Conservation (phyloP, 1,284 basidiomycete genomes). For the Melampsora americana region DNA sequence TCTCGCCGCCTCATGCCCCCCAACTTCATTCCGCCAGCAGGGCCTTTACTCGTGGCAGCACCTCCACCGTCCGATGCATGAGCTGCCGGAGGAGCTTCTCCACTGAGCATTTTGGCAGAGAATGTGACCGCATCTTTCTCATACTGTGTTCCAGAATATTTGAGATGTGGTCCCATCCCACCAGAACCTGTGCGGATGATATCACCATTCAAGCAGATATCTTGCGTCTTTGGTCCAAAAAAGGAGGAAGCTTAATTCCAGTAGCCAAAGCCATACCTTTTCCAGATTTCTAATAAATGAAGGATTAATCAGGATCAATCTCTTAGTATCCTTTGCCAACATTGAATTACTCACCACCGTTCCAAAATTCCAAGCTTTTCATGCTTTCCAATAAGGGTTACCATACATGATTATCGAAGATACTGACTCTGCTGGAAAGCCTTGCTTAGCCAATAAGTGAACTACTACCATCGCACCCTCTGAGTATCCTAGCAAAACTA, state of each 20-base stretch:
- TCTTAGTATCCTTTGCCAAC: too few species aligned
- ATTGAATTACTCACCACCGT: not conserved
- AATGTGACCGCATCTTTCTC: not conserved
- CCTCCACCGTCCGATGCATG: too few species aligned
- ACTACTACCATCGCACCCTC: slow-evolving; percentile 17
- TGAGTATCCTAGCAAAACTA: slow-evolving; percentile 22
- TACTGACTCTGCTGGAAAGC: not conserved
- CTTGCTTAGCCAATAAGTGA: not conserved
- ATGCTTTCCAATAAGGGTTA: slow-evolving; percentile 15
- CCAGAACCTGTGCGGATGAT: not conserved
- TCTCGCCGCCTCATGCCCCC: too few species aligned
- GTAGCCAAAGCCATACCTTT: not conserved
- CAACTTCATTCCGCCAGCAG: too few species aligned
- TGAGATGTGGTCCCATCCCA: not conserved
- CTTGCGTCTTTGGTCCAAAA: not conserved
- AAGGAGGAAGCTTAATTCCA: not conserved
- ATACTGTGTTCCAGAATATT: not conserved
- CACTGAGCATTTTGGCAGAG: not conserved
- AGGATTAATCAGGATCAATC: not conserved
- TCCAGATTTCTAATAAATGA: not conserved
- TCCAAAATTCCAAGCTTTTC: slow-evolving; percentile 8
- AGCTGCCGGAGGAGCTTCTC: too few species aligned
- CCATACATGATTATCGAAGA: slow-evolving; percentile 15
- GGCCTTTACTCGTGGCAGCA: too few species aligned
- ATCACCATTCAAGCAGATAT: slow-evolving; percentile 6